Evolutionary conservation across 2,329 filamentous ascomycete species (phyloP).

Genomic region (Chaetothyriales sp.): DNA sequence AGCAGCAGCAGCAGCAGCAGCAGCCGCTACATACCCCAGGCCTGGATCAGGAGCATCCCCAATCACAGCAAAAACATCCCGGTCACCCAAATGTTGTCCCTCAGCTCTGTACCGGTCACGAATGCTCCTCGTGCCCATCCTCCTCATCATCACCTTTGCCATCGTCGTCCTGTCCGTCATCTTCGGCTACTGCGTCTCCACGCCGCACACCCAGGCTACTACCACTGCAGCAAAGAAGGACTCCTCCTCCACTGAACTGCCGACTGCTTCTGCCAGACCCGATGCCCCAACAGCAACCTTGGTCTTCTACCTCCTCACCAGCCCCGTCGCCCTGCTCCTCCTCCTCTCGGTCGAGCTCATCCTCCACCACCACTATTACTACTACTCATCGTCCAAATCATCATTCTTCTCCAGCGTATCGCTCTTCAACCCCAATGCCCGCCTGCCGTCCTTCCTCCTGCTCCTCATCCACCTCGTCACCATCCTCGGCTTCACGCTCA

Average conservation of each 20-base stretch:
- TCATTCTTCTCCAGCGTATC: neutral
- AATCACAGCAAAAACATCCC: neutral
- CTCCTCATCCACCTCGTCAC: conserved; percentile 8
- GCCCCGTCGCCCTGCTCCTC: conserved; percentile 6
- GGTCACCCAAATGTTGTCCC: neutral
- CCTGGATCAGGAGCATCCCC: neutral
- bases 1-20: neutral
- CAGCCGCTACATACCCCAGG: neutral
- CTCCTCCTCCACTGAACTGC: too few species aligned
- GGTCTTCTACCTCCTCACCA: conserved; percentile 14
- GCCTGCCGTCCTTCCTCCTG: conserved; percentile 17
- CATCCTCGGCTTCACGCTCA: conserved; percentile 9
- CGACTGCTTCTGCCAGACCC: conserved; percentile 1
- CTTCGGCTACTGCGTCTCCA: conserved; percentile 16
- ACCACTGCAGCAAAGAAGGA: conserved; percentile 7
- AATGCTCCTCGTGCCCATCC: conserved; percentile 10
- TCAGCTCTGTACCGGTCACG: conserved; percentile 5
- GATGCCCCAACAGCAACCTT: conserved; percentile 6
- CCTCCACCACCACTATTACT: conserved; percentile 8
- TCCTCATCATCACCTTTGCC: conserved; percentile 13
- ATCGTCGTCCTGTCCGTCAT: conserved; percentile 13
- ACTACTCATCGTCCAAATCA: neutral
- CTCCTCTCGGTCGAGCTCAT: conserved; percentile 11
- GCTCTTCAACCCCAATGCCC: conserved; percentile 1
- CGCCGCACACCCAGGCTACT: conserved; percentile 14